Percentiles rank a stretch among this genome's conserved stretches.
These are phyloP conservation scores for Botrytis porri DNA, from an alignment of 2,329 filamentous ascomycete genomes.

Conservation along the genomic window DNA sequence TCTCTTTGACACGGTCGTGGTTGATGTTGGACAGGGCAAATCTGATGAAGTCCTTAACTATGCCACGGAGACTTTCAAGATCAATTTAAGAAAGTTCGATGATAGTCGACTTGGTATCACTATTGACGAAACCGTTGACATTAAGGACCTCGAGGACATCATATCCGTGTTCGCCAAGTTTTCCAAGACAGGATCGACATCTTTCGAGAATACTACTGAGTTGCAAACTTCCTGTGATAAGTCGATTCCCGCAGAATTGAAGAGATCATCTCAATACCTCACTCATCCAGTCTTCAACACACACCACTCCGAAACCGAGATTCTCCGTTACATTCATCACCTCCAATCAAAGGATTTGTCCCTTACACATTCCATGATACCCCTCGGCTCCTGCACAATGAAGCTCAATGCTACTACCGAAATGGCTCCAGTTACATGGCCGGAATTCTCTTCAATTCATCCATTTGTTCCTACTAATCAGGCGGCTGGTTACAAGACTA, in stretches of 20 bases:
- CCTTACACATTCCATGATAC: constrained; percentile 95
- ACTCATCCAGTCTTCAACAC: constrained; percentile 94
- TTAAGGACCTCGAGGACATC: constrained; percentile 55
- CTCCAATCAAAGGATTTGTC: constrained; percentile 93
- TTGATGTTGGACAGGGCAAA: constrained; percentile 53
- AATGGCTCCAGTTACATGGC: constrained; percentile 82
- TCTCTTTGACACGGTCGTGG: constrained; percentile 77
- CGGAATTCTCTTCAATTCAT: constrained; percentile 75
- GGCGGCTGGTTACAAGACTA: constrained; percentile 63
- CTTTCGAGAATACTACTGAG: constrained; percentile 34
- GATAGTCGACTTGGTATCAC: constrained; percentile 67
- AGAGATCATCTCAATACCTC: constrained; percentile 71
- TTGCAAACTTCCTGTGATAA: constrained; percentile 43
- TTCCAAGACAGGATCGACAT: constrained; percentile 33
- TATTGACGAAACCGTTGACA: constrained; percentile 69
- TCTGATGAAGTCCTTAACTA: constrained; percentile 51
- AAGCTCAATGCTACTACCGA: constrained; percentile 93
- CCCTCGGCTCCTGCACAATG: constrained; percentile 96
- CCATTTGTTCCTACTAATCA: constrained; percentile 68
- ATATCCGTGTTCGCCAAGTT: constrained; percentile 52
- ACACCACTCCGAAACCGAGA: constrained; percentile 91
- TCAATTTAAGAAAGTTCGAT: constrained; percentile 63
- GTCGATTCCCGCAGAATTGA: constrained; percentile 56
- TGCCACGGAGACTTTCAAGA: constrained; percentile 49
- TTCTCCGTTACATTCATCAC: constrained; percentile 90